Evolutionary conservation across 805 yeast genomes (phyloP), one percentile per base, ranked within the genome.

Genomic region (Kluyveromyces siamensis): DNA sequence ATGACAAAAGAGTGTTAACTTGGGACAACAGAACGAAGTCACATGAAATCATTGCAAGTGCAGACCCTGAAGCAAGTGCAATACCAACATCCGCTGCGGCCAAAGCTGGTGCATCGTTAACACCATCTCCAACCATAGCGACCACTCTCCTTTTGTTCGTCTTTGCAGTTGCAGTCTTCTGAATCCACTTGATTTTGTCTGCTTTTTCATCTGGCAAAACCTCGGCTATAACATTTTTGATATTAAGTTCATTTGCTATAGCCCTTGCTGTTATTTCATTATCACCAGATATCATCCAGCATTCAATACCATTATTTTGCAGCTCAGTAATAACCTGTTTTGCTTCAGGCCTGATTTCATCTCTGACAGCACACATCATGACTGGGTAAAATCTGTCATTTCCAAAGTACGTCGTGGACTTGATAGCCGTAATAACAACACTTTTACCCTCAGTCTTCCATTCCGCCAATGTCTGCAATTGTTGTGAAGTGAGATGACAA

Each of bases 91-190:
- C 87, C 0, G 93, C 87, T 1, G 76, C 69, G 3, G 88, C 76
- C 46, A 86, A 67, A 0, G 93, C 87, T 1, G 91, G 91, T 0
- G 93, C 88, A 63, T 86, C 93, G 61, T 85, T 86, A 35, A 85
- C 80, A 18, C 93, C 93, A 57, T 85, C 93, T 9, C 93, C 93
- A 8, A 85, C 82, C 90, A 85, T 84, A 0, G 87, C 89, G 2
- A 81, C 83, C 2, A 55, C 54, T 11, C 38, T 46, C 9, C 45
- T 48, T 11, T 19, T 40, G 19, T 16, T 68, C 65, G 2, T 59
- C 58, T 41, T 41, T 1, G 58, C 59, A 2, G 60, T 56, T 14
- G 59, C 27, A 41, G 76, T 68, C 39, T 66, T 60, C 57, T 81
- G 83, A 11, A 85, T 70, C 72, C 75, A 70, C 52, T 72, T 69